Base-by-base conservation (phyloP, 768 basidiomycete genomes). In the Russula earlei region DNA sequence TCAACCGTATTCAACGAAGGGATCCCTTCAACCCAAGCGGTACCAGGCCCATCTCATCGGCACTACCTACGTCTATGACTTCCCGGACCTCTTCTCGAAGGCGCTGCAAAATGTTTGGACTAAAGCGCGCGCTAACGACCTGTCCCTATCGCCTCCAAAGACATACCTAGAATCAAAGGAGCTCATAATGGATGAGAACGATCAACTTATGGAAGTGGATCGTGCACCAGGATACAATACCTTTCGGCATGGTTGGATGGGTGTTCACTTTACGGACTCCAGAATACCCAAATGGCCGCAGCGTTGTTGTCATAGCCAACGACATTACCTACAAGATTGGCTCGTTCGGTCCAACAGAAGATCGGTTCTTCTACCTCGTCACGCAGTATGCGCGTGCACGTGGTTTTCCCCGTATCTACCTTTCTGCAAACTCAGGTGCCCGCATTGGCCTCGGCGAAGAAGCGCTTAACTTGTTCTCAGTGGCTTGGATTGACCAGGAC, bases 281-380 rank as follows among this genome's bases (percentile, higher is more conserved):
- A 3, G 96, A 98, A 71, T 96, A 80, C 71, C 91, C 91, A 46
- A 72, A 77, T 25, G 96, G 96, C 27, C 88, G 96, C 65, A 83
- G 80, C 58, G 81, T 84, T 1, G 87, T 98, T 9, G 89, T 91
- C 43, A 79, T 99, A 58, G 91, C 96, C 52, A 99, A 99, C 72
- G 96, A 99, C 65, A 99, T 98, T 72, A 99, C 96, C 14, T 96
- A 83, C 79, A 94, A 88, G 73, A 98, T 97, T 61, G 96, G 96
- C 51, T 97, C 96, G 12, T 99, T 99, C 70, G 95, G 95, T 42
- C 96, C 96, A 42, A 68, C 74, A 2, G 96, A 99, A 68, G 96
- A 99, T 71, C 87, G 91, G 56, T 99, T 89, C 81, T 98, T 99
- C 76, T 93, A 81, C 73, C 85, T 88, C 54, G 93, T 88, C 50